Percentiles rank a stretch among this genome's conserved stretches.
Evolutionary conservation across 805 yeast genomes (phyloP).

Genomic region (Metschnikowia reukaufii): DNA sequence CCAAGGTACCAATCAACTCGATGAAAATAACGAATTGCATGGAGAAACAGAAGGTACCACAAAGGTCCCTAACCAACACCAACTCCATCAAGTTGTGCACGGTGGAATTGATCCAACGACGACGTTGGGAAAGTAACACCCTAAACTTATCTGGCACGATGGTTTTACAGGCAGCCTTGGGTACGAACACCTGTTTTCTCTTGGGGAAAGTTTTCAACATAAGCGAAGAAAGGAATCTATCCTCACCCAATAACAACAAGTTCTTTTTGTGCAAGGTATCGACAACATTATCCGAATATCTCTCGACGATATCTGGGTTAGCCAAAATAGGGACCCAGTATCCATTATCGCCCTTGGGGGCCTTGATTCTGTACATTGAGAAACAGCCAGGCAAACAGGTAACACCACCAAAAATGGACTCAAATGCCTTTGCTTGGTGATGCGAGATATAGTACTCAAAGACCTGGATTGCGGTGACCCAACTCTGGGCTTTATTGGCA

Average conservation of each 20-base stretch:
- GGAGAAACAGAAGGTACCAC: constrained; percentile 93
- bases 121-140: constrained; percentile 84
- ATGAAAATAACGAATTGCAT: constrained; percentile 89
- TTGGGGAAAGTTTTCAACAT: constrained; percentile 89
- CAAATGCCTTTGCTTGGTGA: constrained; percentile 92
- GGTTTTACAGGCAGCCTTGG: constrained; percentile 91
- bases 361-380: constrained; percentile 85
- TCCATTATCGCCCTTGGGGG: constrained; percentile 70
- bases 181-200: constrained; percentile 80
- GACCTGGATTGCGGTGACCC: constrained; percentile 94
- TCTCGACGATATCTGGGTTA: constrained; percentile 89
- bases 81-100: constrained; percentile 90
- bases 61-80: constrained; percentile 77
- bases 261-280: constrained; percentile 86
- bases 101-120: constrained; percentile 96
- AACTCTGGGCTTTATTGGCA: constrained; percentile 73
- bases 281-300: constrained; percentile 83
- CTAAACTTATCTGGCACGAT: constrained; percentile 80
- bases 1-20: constrained; percentile 84
- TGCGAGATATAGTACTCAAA: constrained; percentile 92
- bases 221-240: constrained; percentile 77
- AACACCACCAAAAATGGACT: constrained; percentile 91
- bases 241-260: constrained; percentile 83
- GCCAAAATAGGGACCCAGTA: constrained; percentile 93
- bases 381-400: constrained; percentile 97